Evolutionary conservation across 1,284 basidiomycete genomes (phyloP), one percentile per base, ranked within the genome.

Genomic region (Singerocomus rubriflavus): DNA sequence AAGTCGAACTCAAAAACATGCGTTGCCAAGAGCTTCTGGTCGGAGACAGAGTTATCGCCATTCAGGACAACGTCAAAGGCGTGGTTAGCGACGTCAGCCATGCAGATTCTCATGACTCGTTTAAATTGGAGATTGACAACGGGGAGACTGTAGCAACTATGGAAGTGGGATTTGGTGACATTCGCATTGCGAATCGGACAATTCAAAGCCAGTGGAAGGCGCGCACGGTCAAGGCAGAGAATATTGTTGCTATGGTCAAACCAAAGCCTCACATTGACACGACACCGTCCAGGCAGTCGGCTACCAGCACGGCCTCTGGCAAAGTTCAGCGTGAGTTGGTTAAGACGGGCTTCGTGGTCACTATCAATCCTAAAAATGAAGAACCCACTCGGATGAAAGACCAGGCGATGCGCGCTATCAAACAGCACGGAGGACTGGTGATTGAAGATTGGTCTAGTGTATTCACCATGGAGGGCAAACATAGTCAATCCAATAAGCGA

Each of bases 371-470:
- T 13, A 65, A 59, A 50, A 73, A 71, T 40, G 50, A 45, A 12
- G 49, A 58, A 3, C 57, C 60, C 26, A 50, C 55, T 14, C 54
- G 54, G 44, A 63, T 63, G 38, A 74, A 78, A 58, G 72, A 77
- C 3, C 59, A 59, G 13, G 57, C 81, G 21, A 63, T 77, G 57
- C 59, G 57, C 7, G 67, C 66, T 2, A 80, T 93, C 57, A 74
- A 71, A 55, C 63, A 61, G 4, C 65, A 74, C 13, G 88, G 88
- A 0, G 91, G 85, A 4, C 64, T 68, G 3, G 73, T 90, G 5
- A 65, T 85, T 17, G 79, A 84, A 10, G 80, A 88, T 51, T 85
- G 88, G 80, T 69, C 74, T 12, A 73, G 73, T n/a, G 64, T 92
- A n/a, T 77, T 90, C 60, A 64, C 68, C n/a, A 73, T 85, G 71